phyloP scores from a whole-genome alignment of 768 basidiomycete species.

The Obba rivulosa region DNA sequence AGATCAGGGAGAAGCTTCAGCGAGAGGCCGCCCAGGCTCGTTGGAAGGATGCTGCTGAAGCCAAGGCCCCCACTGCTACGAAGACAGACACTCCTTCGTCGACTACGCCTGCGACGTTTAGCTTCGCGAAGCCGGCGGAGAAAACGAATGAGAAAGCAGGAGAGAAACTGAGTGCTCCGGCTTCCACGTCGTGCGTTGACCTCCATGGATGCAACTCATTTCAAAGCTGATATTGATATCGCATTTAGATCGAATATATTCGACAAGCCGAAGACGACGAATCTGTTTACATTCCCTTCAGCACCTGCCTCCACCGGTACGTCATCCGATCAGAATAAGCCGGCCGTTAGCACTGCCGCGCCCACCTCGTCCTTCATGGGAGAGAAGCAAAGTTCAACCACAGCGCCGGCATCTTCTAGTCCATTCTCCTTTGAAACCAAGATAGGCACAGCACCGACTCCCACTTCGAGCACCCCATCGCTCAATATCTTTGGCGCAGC shows the following conservation, averaged over 20 bases:
- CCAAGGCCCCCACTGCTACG: neutral
- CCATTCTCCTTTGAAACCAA: conserved; percentile 7
- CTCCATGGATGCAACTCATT: too few species aligned
- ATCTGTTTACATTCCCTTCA: neutral
- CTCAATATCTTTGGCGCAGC: conserved; percentile 3
- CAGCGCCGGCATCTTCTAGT: neutral
- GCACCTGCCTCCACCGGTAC: neutral
- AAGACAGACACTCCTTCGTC: neutral
- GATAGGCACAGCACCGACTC: conserved; percentile 1
- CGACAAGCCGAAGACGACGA: conserved; percentile 1
- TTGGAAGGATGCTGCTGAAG: conserved; percentile 1
- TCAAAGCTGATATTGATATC: too few species aligned
- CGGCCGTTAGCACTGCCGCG: neutral
- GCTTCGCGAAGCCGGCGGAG: conserved; percentile 4
- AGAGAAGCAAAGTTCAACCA: neutral
- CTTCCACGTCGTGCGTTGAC: too few species aligned
- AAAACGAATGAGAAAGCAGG: conserved; percentile 19
- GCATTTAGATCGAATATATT: conserved; percentile 1
- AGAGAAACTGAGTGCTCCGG: neutral
- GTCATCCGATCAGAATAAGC: neutral
- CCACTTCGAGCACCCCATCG: neutral
- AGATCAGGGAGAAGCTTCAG: conserved; percentile 52
- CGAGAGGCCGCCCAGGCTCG: conserved; percentile 16
- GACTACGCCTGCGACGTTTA: neutral
- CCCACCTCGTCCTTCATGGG: conserved; percentile 1